A percentile compares a stretch with the other conserved stretches of the same genome.
Conservation (phyloP, 306 rosid genomes). For the Macrotyloma uniflorum region DNA sequence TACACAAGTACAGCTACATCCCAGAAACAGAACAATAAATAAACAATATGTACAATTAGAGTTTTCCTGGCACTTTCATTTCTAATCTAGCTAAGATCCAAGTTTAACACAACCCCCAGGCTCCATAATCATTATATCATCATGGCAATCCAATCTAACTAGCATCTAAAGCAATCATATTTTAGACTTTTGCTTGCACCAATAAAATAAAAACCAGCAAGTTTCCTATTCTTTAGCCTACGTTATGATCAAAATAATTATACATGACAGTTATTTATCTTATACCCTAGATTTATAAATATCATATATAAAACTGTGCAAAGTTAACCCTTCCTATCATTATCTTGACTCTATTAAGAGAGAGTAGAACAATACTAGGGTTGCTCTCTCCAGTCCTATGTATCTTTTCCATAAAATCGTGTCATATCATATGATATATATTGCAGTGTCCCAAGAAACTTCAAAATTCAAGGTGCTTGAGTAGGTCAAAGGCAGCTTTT, state of each 20-base stretch:
- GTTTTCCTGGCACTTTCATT: slow-evolving; percentile 53
- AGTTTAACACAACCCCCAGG: slow-evolving; percentile 1
- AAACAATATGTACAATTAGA: background rate
- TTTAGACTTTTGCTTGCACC: slow-evolving; percentile 6
- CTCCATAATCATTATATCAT: slow-evolving; percentile 48
- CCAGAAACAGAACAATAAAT: slow-evolving; percentile 3
- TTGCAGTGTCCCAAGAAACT: slow-evolving; percentile 11
- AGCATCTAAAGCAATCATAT: slow-evolving; percentile 32
- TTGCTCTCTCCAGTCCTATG: slow-evolving; percentile 6
- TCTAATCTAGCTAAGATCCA: slow-evolving; percentile 21
- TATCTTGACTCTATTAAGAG: background rate
- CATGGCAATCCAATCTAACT: slow-evolving; percentile 39
- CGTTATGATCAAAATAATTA: slow-evolving; percentile 18
- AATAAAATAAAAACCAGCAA: slow-evolving; percentile 21
- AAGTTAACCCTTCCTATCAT: slow-evolving; percentile 23
- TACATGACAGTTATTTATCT: background rate
- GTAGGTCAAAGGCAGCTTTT: slow-evolving; percentile 43
- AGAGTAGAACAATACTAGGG: background rate
- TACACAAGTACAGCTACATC: slow-evolving; percentile 30
- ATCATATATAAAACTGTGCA: background rate
- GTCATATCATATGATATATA: background rate
- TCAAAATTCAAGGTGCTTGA: slow-evolving; percentile 33
- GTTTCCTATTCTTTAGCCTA: slow-evolving; percentile 25
- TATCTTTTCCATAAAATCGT: background rate
- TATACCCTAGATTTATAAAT: slow-evolving; percentile 14